Conservation (phyloP, 208 protist species). For the Wallacemonas sp. region DNA sequence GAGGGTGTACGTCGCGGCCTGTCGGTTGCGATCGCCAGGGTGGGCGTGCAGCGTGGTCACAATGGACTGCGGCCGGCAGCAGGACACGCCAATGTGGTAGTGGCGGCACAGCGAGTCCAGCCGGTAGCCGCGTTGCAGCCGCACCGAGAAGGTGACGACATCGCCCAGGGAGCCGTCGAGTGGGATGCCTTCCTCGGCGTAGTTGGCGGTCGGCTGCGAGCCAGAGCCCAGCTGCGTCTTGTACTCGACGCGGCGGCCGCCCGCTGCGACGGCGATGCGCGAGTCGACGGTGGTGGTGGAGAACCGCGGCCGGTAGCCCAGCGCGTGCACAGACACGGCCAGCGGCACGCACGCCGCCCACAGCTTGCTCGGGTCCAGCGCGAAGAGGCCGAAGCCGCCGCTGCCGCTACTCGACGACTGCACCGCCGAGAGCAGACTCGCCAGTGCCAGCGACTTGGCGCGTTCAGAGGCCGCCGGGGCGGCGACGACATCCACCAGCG, state of each 20-base stretch:
- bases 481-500: conserved; percentile 52
- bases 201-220: conserved; percentile 28
- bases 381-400: conserved; percentile 15
- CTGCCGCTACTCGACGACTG: neutral
- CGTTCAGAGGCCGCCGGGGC: neutral
- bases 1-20: conserved; percentile 54
- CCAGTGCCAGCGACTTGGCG: neutral
- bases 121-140: conserved; percentile 55
- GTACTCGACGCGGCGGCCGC: conserved; percentile 41
- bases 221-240: conserved; percentile 2
- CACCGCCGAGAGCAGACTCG: neutral
- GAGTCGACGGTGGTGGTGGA: conserved; percentile 18
- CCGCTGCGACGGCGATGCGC: conserved; percentile 31
- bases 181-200: conserved; percentile 61
- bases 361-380: conserved; percentile 35
- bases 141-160: conserved; percentile 66
- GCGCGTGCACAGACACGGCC: conserved; percentile 14
- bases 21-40: conserved; percentile 49
- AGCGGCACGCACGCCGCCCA: conserved; percentile 44
- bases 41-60: conserved; percentile 32
- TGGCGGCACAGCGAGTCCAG: conserved; percentile 74
- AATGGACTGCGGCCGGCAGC: conserved; percentile 20
- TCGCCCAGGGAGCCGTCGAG: conserved; percentile 64
- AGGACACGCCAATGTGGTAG: conserved; percentile 76
- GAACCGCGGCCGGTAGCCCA: conserved; percentile 36